These are phyloP conservation scores for Leccinum ochraceum DNA, from an alignment of 768 basidiomycete species.

Conservation along the genomic window DNA sequence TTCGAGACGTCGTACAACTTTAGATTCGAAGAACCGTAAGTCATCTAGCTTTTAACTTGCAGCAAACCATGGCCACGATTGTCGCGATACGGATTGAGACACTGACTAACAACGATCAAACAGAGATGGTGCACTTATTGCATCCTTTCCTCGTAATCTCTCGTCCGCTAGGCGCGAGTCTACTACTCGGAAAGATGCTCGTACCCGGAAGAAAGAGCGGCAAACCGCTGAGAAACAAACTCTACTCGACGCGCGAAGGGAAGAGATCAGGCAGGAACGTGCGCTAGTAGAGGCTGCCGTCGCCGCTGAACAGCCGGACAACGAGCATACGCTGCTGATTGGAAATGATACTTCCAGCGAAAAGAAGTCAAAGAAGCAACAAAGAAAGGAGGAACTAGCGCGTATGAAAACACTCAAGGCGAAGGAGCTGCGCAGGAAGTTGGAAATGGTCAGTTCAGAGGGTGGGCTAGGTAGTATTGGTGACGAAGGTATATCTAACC, in stretches of 20 bases:
- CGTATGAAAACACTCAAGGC: slow-evolving; percentile 83
- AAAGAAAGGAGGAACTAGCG: slow-evolving; percentile 70
- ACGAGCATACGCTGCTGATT: slow-evolving; percentile 22
- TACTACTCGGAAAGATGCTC: slow-evolving; percentile 80
- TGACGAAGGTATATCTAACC: slow-evolving; percentile 23
- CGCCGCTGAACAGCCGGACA: slow-evolving; percentile 68
- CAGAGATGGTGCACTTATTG: slow-evolving; percentile 66
- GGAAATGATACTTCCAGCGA: slow-evolving; percentile 68
- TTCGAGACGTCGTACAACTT: slow-evolving; percentile 98
- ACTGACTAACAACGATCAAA: slow-evolving; percentile 2
- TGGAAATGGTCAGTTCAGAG: slow-evolving; percentile 71
- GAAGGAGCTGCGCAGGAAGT: slow-evolving; percentile 73
- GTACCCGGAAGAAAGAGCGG: slow-evolving; percentile 71
- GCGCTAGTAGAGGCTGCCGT: slow-evolving; percentile 61
- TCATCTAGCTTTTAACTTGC: slow-evolving; percentile 19
- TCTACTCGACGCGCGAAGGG: slow-evolving; percentile 80
- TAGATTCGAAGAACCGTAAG: slow-evolving; percentile 94
- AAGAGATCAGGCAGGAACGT: slow-evolving; percentile 76
- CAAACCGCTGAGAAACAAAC: slow-evolving; percentile 65
- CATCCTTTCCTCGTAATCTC: slow-evolving; percentile 76
- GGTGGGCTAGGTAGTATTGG: slow-evolving; percentile 52
- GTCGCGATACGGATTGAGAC: neutral
- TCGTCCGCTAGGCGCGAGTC: slow-evolving; percentile 71
- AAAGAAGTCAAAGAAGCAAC: slow-evolving; percentile 23
- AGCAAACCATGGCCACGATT: neutral